A percentile compares a stretch with the other conserved stretches of the same genome.
Evolutionary conservation across 371 early-diverging fungal genomes (phyloP).

Genomic region (Apophysomyces elegans): DNA sequence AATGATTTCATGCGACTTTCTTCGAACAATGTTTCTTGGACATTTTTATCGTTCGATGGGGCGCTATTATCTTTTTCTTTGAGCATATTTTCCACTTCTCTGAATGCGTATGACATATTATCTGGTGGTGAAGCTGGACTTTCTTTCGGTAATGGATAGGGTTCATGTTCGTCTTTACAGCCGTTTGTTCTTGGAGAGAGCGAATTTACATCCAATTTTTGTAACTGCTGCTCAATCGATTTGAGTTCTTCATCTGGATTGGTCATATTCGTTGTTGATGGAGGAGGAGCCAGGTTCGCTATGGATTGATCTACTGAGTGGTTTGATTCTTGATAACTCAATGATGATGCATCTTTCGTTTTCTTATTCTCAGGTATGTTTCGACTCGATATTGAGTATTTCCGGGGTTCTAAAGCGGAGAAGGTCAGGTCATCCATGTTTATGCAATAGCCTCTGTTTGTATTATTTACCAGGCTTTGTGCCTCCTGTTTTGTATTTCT

Average conservation of each 20-base stretch:
- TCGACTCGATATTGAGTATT: not conserved
- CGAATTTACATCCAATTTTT: conserved; percentile 23
- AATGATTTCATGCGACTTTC: not conserved
- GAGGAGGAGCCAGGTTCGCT: conserved; percentile 18
- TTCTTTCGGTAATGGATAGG: not conserved
- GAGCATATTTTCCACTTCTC: conserved; percentile 24
- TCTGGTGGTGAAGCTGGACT: conserved; percentile 8
- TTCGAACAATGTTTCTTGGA: not conserved
- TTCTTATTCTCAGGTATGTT: not conserved
- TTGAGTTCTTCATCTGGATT: conserved; percentile 41
- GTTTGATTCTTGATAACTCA: conserved; percentile 1
- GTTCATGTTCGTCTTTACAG: not conserved
- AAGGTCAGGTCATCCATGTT: not conserved
- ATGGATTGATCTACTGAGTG: conserved; percentile 10
- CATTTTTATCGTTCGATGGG: not conserved
- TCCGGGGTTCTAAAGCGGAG: conserved; percentile 13
- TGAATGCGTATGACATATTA: conserved; percentile 17
- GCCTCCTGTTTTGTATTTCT: conserved; percentile 37
- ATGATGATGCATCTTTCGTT: not conserved
- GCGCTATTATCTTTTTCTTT: not conserved
- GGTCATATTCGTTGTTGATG: conserved; percentile 22
- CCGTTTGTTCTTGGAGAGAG: not conserved
- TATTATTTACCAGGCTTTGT: conserved; percentile 34
- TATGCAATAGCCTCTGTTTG: not conserved
- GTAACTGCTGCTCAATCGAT: conserved; percentile 36